Conservation (phyloP, 352 stramenopile species). For the Aphanomyces astaci region DNA sequence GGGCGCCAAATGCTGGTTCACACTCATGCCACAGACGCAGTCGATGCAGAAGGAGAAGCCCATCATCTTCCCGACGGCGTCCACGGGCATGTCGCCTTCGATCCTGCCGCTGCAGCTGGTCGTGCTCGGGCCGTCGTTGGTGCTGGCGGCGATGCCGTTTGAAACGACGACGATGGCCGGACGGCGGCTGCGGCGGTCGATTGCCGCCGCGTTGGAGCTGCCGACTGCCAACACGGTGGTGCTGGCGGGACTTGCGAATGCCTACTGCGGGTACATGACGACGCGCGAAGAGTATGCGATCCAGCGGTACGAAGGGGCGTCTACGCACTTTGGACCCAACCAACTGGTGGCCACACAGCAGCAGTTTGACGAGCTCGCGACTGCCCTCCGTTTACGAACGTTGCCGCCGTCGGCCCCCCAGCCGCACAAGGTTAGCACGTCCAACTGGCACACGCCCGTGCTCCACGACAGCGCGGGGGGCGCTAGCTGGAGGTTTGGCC, state of each 20-base stretch:
- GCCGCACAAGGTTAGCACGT: constrained; percentile 48
- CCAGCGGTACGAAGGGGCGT: constrained; percentile 85
- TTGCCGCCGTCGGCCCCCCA: constrained; percentile 30
- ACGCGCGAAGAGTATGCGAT: constrained; percentile 80
- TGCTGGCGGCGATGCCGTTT: constrained; percentile 69
- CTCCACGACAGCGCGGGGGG: constrained; percentile 51
- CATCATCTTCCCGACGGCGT: constrained; percentile 66
- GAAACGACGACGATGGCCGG: constrained; percentile 82
- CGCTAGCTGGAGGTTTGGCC: constrained; percentile 39
- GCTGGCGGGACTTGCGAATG: constrained; percentile 69
- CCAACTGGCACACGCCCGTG: constrained; percentile 72
- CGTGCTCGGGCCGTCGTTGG: constrained; percentile 42
- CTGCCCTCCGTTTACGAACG: constrained; percentile 24
- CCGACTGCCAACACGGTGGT: constrained; percentile 34
- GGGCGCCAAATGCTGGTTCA: constrained; percentile 61
- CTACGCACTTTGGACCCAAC: constrained; percentile 82
- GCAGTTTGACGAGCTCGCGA: constrained; percentile 62
- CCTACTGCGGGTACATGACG: constrained; percentile 79
- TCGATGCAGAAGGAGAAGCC: constrained; percentile 69
- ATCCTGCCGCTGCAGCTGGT: constrained; percentile 70
- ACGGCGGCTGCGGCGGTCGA: constrained; percentile 41
- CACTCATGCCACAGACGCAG: constrained; percentile 65
- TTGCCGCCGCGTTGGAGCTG: constrained; percentile 25
- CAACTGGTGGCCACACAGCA: constrained; percentile 71
- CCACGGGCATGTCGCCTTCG: constrained; percentile 61